These are phyloP conservation scores for Triglochin maritima DNA, from an alignment of 106 monocot species.

Conservation along the genomic window DNA sequence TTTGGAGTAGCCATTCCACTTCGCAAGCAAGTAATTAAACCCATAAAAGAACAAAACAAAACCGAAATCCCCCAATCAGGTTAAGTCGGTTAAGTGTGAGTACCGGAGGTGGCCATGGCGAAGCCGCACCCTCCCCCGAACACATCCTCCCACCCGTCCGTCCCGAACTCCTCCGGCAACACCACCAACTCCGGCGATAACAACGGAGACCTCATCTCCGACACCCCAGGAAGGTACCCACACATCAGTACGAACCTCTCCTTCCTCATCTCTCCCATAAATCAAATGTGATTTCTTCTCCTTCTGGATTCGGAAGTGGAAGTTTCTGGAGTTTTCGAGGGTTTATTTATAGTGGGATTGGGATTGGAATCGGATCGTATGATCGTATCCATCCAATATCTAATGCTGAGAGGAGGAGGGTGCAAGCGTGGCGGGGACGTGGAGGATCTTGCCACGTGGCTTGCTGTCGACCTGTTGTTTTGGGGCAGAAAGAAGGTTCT, in stretches of 20 bases:
- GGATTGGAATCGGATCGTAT: no score
- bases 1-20: background rate
- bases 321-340: no score
- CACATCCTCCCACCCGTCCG: slow-evolving; percentile 73
- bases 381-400: no score
- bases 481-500: no score
- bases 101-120: slow-evolving; percentile 88
- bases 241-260: slow-evolving; percentile 85
- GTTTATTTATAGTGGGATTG: no score
- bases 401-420: no score
- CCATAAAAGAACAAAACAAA: background rate
- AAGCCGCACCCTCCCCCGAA: slow-evolving; percentile 92
- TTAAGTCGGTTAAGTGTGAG: background rate
- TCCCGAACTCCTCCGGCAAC: slow-evolving; percentile 36
- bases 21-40: background rate
- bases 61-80: background rate
- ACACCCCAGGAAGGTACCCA: slow-evolving; percentile 85
- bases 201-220: slow-evolving; percentile 70
- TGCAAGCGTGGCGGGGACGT: no score
- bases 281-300: no score
- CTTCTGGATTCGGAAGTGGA: no score
- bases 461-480: no score
- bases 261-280: slow-evolving; percentile 3
- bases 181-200: slow-evolving; percentile 39
- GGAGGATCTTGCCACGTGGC: no score